These are phyloP conservation scores for Blastobotrys elegans DNA, from an alignment of 1,139 yeast species.

Conservation along the genomic window DNA sequence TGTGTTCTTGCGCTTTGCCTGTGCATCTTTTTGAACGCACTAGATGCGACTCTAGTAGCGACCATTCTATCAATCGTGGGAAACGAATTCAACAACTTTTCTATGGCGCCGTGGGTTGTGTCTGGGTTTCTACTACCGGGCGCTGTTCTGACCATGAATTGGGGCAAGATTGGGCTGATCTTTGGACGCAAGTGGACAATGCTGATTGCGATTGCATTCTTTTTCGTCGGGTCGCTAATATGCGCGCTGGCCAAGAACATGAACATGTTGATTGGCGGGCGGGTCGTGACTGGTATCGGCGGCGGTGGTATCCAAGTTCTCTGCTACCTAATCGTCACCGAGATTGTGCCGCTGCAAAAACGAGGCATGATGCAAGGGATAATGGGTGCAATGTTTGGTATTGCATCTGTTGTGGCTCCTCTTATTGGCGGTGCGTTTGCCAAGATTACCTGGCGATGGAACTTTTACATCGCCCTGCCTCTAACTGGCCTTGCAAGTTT, in stretches of 20 bases:
- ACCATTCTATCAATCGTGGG: slow-evolving; percentile 56
- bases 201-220: slow-evolving; percentile 48
- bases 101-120: slow-evolving; percentile 57
- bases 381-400: slow-evolving; percentile 49
- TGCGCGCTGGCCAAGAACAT: slow-evolving; percentile 54
- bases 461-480: slow-evolving; percentile 68
- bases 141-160: slow-evolving; percentile 55
- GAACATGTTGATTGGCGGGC: slow-evolving; percentile 62
- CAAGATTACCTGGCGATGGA: slow-evolving; percentile 71
- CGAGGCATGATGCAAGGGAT: slow-evolving; percentile 52
- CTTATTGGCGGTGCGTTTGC: slow-evolving; percentile 66
- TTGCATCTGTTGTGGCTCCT: slow-evolving; percentile 62
- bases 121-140: slow-evolving; percentile 58
- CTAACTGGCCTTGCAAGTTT: slow-evolving; percentile 54
- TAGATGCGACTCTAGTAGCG: slow-evolving; percentile 64
- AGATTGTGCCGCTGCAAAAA: slow-evolving; percentile 56
- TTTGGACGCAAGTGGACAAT: slow-evolving; percentile 57
- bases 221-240: slow-evolving; percentile 59
- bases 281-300: slow-evolving; percentile 69
- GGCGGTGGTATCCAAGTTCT: slow-evolving; percentile 66
- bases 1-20: slow-evolving; percentile 46
- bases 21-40: slow-evolving; percentile 54
- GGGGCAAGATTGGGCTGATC: slow-evolving; percentile 58
- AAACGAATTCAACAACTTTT: slow-evolving; percentile 48
- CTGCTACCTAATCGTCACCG: slow-evolving; percentile 55